These are phyloP conservation scores for Leccinum longicurvipes DNA, from an alignment of 768 basidiomycete species.

Conservation along the genomic window DNA sequence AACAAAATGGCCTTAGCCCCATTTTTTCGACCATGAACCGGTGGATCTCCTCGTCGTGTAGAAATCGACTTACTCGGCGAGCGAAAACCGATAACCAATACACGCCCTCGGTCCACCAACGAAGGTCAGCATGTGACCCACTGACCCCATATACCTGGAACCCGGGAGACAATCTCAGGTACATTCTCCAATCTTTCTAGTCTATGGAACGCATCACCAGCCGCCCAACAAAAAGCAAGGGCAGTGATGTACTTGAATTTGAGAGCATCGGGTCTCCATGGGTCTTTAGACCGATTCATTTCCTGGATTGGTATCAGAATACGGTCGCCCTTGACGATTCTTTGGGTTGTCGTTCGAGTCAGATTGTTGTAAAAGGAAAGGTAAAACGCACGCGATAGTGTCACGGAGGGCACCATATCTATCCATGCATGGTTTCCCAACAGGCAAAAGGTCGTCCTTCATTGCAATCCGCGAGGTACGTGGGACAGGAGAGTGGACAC, in stretches of 20 bases:
- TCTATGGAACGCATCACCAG: background rate
- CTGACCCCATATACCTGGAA: constrained; percentile 65
- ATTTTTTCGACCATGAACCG: background rate
- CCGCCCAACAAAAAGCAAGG: background rate
- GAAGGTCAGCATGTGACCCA: constrained; percentile 58
- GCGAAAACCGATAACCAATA: constrained; percentile 63
- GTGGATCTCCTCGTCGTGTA: background rate
- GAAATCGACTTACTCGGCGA: constrained; percentile 46
- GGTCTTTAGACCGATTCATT: constrained; percentile 46
- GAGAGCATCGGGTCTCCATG: constrained; percentile 62
- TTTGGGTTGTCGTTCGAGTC: constrained; percentile 4
- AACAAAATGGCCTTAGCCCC: background rate
- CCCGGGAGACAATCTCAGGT: constrained; percentile 39
- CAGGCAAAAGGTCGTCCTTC: constrained; percentile 51
- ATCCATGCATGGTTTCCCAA: constrained; percentile 45
- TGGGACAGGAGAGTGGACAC: constrained; percentile 51
- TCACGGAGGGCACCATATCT: constrained; percentile 39
- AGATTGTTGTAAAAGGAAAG: background rate
- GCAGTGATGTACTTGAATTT: constrained; percentile 48
- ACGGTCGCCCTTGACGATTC: constrained; percentile 43
- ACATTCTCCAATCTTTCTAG: constrained; percentile 49
- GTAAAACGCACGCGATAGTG: constrained; percentile 34
- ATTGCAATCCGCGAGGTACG: constrained; percentile 41
- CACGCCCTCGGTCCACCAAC: constrained; percentile 62
- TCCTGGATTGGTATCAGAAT: constrained; percentile 50